Conservation (phyloP, 2,329 filamentous ascomycete species). For the Amauroascus verrucosus region DNA sequence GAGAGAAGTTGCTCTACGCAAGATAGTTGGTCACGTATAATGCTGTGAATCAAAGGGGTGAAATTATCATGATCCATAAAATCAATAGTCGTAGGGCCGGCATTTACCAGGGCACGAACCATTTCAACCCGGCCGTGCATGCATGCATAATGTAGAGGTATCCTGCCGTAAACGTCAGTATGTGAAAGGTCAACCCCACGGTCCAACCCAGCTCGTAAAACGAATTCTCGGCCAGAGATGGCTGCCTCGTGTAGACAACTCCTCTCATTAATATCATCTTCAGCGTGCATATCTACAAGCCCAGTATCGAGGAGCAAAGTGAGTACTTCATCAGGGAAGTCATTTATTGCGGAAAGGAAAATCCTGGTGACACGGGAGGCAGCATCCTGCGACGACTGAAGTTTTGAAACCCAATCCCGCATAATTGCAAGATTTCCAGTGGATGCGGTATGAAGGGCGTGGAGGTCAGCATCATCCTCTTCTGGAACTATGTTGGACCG, state of each 20-base stretch:
- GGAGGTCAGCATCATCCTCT: slow-evolving; percentile 78
- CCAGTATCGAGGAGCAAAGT: slow-evolving; percentile 67
- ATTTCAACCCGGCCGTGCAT: slow-evolving; percentile 85
- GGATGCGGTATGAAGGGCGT: slow-evolving; percentile 70
- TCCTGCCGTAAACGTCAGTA: slow-evolving; percentile 85
- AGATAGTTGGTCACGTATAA: slow-evolving; percentile 72
- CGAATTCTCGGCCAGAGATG: slow-evolving; percentile 75
- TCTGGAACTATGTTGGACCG: slow-evolving; percentile 48
- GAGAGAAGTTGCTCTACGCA: slow-evolving; percentile 71
- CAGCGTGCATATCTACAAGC: slow-evolving; percentile 79
- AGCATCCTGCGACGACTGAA: slow-evolving; percentile 52
- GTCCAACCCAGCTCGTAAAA: slow-evolving; percentile 65
- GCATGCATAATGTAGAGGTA: slow-evolving; percentile 90
- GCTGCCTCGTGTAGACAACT: slow-evolving; percentile 96
- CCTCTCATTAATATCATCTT: slow-evolving; percentile 94
- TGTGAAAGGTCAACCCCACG: slow-evolving; percentile 65
- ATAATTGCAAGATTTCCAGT: slow-evolving; percentile 68
- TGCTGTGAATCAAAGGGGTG: slow-evolving; percentile 87
- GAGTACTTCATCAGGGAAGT: slow-evolving; percentile 68
- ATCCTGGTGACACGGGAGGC: slow-evolving; percentile 75
- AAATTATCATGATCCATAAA: slow-evolving; percentile 94
- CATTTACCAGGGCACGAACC: slow-evolving; percentile 61
- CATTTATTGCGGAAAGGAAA: slow-evolving; percentile 80
- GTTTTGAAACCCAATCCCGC: slow-evolving; percentile 67
- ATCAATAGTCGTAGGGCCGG: slow-evolving; percentile 66